Conservation (phyloP, 73 alveolate genomes). For the Loxodes magnus region DNA sequence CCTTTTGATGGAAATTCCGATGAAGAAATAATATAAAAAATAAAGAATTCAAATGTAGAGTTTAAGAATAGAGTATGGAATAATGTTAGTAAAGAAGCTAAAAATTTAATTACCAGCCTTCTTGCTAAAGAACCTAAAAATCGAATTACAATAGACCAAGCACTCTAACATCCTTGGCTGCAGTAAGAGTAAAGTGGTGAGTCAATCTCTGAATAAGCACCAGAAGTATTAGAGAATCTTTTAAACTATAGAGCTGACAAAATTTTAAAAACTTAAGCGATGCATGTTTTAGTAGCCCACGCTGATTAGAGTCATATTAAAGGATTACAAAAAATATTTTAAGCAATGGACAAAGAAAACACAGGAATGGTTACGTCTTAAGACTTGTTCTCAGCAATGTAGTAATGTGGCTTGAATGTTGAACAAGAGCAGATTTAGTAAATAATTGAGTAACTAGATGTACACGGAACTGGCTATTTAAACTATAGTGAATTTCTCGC, state of each 20-base stretch:
- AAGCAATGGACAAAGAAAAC: not conserved
- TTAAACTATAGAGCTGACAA: not conserved
- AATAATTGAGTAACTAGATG: not conserved
- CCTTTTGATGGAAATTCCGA: slow-evolving; percentile 2
- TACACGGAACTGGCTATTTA: not conserved
- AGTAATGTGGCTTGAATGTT: not conserved
- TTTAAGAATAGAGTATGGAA: not conserved
- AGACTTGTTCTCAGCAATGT: not conserved
- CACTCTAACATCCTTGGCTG: not conserved
- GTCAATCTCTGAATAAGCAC: not conserved
- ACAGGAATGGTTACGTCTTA: not conserved
- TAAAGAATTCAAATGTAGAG: not conserved
- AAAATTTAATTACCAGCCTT: not conserved
- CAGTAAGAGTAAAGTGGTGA: not conserved
- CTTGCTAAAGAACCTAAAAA: not conserved
- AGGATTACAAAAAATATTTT: not conserved
- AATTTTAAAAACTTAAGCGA: not conserved
- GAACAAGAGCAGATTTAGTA: not conserved
- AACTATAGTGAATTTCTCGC: not conserved
- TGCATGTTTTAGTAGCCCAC: not conserved
- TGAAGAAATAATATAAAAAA: not conserved
- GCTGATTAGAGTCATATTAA: not conserved
- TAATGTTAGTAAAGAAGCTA: not conserved
- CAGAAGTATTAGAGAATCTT: not conserved
- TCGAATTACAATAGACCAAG: not conserved